Evolutionary conservation across 2,329 filamentous ascomycete species (phyloP), one percentile per base, ranked within the genome.

Genomic region (Pyrenophora graminea): DNA sequence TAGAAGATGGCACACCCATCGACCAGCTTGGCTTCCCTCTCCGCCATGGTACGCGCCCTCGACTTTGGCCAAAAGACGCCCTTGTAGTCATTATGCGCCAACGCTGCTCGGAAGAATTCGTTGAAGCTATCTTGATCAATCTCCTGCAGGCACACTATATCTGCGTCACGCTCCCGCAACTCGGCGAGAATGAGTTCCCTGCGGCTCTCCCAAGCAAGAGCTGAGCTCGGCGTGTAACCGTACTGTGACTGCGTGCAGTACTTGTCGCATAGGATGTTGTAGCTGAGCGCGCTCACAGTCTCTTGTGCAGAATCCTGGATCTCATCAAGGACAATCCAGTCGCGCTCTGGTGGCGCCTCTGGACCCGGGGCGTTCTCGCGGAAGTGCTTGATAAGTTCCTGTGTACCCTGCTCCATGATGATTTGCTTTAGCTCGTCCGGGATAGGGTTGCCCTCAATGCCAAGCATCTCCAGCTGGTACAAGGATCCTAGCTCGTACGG

Each of bases 1-100:
- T 90, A 97, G 76, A 99, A 97, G 44, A 92, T 93, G 30, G 94
- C 94, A 74, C 94, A 97, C 9, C 94, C 94, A 75, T 99, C 94
- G 10, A 99, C 93, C n/a, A 82, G 80, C 65, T 88, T 89, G 4
- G 91, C 89, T 61, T 97, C 91, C 74, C 88, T 90, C 67, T 95
- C 91, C 12, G 84, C 84, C 90, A 97, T 96, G 7, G 93, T 97
- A 75, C 89, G 89, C 31, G 92, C 90, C 68, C 94, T 85, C 36
- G 89, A 88, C 72, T 96, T 93, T 38, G 92, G 90, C 84, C 89
- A 96, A 70, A 93, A 95, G 3, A 96, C 87, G 19, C 94, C 93
- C 76, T 91, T 95, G 82, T 97, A 99, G 59, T 93, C 91, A 64
- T 88, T 82, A 63, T 90, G 87, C 2, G 90, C 90, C 51, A 99